A percentile compares a stretch with the other conserved stretches of the same genome.
These are phyloP conservation scores for sorghum (Sorghum bicolor) DNA, from an alignment of 176 grass and related monocot species.

Conservation along the genomic window Sorghum_bicolor_NCBIv3 NC_012876.2:37896001-37896500, in stretches of 20 bases:
- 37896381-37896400: neutral
- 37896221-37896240: conserved; percentile 53
- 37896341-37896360: conserved; percentile 25
- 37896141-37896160: conserved; percentile 92
- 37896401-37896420: neutral
- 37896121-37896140: conserved; percentile 30
- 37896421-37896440: conserved; percentile 8
- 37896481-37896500: conserved; percentile 1
- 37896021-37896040: neutral
- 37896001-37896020: neutral
- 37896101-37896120: neutral
- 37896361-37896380: conserved; percentile 24
- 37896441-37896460: conserved; percentile 6
- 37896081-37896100: neutral
- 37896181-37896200: conserved; percentile 67
- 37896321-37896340: neutral
- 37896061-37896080: neutral
- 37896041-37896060: neutral
- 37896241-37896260: conserved; percentile 23
- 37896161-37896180: conserved; percentile 89
- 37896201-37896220: conserved; percentile 93
- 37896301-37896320: neutral
- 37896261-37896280: neutral
- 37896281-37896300: conserved; percentile 8
- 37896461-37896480: neutral